These are phyloP conservation scores for Kalaharituber pfeilii DNA, from an alignment of 2,329 filamentous ascomycete genomes.

Conservation along the genomic window DNA sequence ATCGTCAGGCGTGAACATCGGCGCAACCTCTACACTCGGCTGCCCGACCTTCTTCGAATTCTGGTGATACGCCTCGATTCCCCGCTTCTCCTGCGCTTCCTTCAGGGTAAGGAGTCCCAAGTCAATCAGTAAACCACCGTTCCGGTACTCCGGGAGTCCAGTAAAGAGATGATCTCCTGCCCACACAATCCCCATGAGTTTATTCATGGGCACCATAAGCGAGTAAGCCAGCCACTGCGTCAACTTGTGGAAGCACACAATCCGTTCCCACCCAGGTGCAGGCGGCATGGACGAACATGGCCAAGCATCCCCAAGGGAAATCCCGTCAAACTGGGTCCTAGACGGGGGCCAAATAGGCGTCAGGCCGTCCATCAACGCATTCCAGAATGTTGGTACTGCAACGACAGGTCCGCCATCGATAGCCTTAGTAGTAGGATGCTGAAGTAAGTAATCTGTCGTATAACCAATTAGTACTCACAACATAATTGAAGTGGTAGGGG, in stretches of 20 bases:
- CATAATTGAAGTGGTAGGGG: neutral
- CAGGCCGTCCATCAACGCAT: constrained; percentile 72
- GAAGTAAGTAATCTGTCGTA: constrained; percentile 64
- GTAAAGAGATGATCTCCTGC: constrained; percentile 67
- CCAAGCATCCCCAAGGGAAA: constrained; percentile 87
- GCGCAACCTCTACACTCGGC: constrained; percentile 55
- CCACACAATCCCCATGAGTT: constrained; percentile 62
- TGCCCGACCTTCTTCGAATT: constrained; percentile 56
- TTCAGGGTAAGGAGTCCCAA: constrained; percentile 67
- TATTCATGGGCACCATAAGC: constrained; percentile 78
- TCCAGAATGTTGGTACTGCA: constrained; percentile 75
- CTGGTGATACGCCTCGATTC: constrained; percentile 49
- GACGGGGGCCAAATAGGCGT: constrained; percentile 75
- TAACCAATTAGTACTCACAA: constrained; percentile 9
- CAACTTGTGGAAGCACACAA: constrained; percentile 83
- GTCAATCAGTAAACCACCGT: constrained; percentile 75
- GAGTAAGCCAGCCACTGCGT: constrained; percentile 93
- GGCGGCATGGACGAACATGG: constrained; percentile 66
- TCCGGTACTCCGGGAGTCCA: constrained; percentile 79
- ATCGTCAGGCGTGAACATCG: constrained; percentile 54
- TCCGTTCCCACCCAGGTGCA: constrained; percentile 55
- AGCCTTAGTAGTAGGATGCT: constrained; percentile 75
- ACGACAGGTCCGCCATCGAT: constrained; percentile 68
- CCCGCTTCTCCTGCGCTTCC: constrained; percentile 48
- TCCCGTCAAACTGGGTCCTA: constrained; percentile 70